A percentile compares a stretch with the other conserved stretches of the same genome.
Evolutionary conservation across 352 stramenopile genomes (phyloP).

Genomic region (Saprolegnia diclina): DNA sequence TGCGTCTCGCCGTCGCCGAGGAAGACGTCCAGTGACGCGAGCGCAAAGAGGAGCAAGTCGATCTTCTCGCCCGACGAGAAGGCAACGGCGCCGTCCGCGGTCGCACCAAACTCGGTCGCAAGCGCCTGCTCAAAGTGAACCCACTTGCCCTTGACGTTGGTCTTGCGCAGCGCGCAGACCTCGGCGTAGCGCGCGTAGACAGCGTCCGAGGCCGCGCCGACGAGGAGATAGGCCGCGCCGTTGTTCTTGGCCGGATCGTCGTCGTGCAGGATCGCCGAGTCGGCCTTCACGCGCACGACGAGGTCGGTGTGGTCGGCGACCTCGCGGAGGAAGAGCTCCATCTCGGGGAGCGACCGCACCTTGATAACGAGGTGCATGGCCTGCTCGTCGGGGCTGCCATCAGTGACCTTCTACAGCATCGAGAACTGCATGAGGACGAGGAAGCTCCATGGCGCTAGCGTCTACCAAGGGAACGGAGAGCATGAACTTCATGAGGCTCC

Average conservation of each 20-base stretch:
- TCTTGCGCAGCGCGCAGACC: conserved; percentile 14
- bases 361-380: conserved; percentile 71
- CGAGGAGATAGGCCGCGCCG: conserved; percentile 31
- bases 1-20: conserved; percentile 32
- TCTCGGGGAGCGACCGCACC: conserved; percentile 39
- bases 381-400: conserved; percentile 45
- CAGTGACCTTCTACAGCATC: conserved; percentile 46
- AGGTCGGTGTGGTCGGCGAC: conserved; percentile 59
- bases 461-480: conserved; percentile 57
- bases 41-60: conserved; percentile 67
- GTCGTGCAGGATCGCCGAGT: conserved; percentile 28
- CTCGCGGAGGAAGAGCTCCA: conserved; percentile 65
- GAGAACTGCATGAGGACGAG: conserved; percentile 1
- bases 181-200: conserved; percentile 16
- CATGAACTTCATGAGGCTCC: conserved; percentile 80
- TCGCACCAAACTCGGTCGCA: conserved; percentile 32
- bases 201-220: background rate
- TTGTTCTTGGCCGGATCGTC: conserved; percentile 33
- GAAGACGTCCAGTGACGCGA: conserved; percentile 50
- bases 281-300: conserved; percentile 25
- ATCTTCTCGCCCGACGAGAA: conserved; percentile 70
- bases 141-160: conserved; percentile 16
- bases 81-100: background rate
- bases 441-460: conserved; percentile 9
- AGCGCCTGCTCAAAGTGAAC: conserved; percentile 8